Evolutionary conservation across 306 rosid species (phyloP), one percentile per base, ranked within the genome.

Genomic region (Rubus parviflorus): DNA sequence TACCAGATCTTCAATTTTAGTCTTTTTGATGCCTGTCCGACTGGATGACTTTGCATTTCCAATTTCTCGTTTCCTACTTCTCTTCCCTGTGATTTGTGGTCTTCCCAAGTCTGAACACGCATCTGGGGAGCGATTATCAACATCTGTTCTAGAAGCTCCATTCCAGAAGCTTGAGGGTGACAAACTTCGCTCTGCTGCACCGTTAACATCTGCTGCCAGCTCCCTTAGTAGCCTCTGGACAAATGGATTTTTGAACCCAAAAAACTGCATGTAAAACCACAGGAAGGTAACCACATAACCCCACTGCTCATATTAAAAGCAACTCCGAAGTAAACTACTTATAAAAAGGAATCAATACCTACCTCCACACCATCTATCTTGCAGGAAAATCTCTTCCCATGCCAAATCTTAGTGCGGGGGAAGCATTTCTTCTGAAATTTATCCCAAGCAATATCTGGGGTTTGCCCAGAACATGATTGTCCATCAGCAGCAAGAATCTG

Each of bases 321-420:
- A 72, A 7, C 20, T 22, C 68, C 1, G 13, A 54, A 48, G 1
- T 8, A 49, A 22, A 40, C 47, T 30, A 14, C 52, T n/a, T 4
- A 37, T 22, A 19, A 8, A 56, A 76, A 22, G 5, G 23, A 68
- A 47, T 53, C 74, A 73, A 23, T 13, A 19, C 69, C 41, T 86
- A 94, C 98, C 98, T 94, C 97, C 85, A 86, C 93, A 68, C 94
- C 98, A 80, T 94, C 94, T 80, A 87, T 85, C 83, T 85, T 94
- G 75, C 91, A 76, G 1, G 90, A 89, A 86, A 88, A 88, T 81
- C 96, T 81, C 92, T 87, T 94, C 74, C 96, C 92, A 48, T 92
- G 91, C 98, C 83, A 91, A 84, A 84, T 84, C 83, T 91, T 93
- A 17, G 70, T 62, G 65, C 89, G 86, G 64, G 91, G 76, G 60